These are phyloP conservation scores for Penicillium olsonii DNA, from an alignment of 2,329 filamentous ascomycete genomes.

Conservation along the genomic window DNA sequence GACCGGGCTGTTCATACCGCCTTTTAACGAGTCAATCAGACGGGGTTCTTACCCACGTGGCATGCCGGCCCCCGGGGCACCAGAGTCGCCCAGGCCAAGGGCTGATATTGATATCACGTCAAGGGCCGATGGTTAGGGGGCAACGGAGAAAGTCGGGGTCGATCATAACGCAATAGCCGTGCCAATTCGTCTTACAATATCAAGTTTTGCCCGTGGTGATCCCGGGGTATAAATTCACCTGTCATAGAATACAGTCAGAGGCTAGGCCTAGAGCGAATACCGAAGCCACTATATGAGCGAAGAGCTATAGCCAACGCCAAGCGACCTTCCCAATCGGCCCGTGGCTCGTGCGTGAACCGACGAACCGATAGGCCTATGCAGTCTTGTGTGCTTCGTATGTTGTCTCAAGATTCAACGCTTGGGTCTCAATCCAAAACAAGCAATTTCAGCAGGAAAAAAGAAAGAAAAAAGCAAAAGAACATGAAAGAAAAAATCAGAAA, in stretches of 20 bases:
- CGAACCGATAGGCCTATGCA: not conserved
- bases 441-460: not conserved
- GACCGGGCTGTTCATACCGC: conserved; percentile 15
- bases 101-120: not conserved
- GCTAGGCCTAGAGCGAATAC: conserved; percentile 1
- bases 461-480: not conserved
- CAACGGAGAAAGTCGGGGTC: conserved; percentile 1
- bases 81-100: conserved; percentile 5
- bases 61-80: conserved; percentile 5
- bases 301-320: conserved; percentile 7
- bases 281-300: not conserved
- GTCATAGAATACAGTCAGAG: not conserved
- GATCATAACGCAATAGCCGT: conserved; percentile 4
- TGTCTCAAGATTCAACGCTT: not conserved
- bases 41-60: conserved; percentile 20
- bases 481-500: not conserved
- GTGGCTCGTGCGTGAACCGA: conserved; percentile 8
- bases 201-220: not conserved
- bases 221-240: not conserved
- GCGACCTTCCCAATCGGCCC: not conserved
- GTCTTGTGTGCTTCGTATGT: no score
- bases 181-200: conserved; percentile 1
- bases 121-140: not conserved
- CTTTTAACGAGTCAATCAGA: conserved; percentile 15
- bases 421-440: not conserved